Evolutionary conservation across 2,329 filamentous ascomycete species (phyloP), one percentile per base, ranked within the genome.

Genomic region (Botrytis hyacinthi): DNA sequence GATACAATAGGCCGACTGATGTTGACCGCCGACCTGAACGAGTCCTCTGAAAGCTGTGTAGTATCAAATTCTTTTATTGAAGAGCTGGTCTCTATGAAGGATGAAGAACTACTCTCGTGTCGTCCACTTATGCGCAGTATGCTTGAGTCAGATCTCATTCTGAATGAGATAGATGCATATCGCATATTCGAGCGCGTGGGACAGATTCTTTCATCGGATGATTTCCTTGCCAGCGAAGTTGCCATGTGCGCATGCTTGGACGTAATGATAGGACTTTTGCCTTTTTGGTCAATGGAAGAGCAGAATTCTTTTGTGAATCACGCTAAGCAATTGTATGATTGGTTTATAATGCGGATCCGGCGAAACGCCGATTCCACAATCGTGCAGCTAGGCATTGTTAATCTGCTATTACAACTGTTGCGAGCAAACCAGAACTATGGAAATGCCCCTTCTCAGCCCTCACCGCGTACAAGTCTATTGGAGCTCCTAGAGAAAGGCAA

Each of bases 251-350:
- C 90, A 29, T 91, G 90, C 75, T 85, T 97, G 37, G 88, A 91
- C 65, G 83, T 93, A 72, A 87, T 97, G 80, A 84, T 87, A 70
- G 88, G 87, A 51, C 67, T 81, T 3, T 76, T 76, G 16, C 74
- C 76, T 16, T 66, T 77, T 18, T 81, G 80, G 80, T 75, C 75
- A 3, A 46, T 63, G 16, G 73, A 70, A 20, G 73, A 76, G 40
- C 74, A 85, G 35, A 86, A 87, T 48, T 84, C 89, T 1, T 84
- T 97, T 4, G 87, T 86, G n/a, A 87, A 88, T 4, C 86, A 88
- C 59, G 93, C 91, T 5, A 87, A 90, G 32, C 91, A 97, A 74
- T 84, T 98, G 32, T 98, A 98, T 81, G 84, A 88, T 62, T 93
- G 94, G 84, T 91, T 96, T 76, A 87, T 94, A 65, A 88, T 89